Evolutionary conservation across 73 alveolate genomes (phyloP).

Genomic region (Uronychia binucleata): DNA sequence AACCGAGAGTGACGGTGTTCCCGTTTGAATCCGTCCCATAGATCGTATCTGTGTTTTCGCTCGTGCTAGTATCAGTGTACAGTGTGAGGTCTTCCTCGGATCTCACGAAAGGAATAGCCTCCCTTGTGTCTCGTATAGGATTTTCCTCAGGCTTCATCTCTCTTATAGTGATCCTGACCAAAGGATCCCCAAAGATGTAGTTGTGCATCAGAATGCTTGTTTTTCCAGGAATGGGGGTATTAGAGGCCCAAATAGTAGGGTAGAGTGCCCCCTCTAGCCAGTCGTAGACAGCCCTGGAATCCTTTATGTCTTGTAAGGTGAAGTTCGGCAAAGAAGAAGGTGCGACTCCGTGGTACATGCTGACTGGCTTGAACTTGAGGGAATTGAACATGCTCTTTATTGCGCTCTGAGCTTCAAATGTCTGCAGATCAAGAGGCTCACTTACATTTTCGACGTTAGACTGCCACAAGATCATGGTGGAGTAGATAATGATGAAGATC

Average conservation of each 20-base stretch:
- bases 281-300: background rate
- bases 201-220: constrained; percentile 1
- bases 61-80: background rate
- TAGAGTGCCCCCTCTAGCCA: constrained; percentile 8
- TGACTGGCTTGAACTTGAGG: background rate
- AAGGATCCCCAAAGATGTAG: constrained; percentile 6
- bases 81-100: background rate
- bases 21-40: background rate
- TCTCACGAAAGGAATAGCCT: background rate
- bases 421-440: too few relatives aligned
- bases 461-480: constrained; percentile 35
- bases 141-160: background rate
- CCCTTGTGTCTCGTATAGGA: background rate
- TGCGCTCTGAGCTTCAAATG: constrained; percentile 3
- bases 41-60: background rate
- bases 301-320: background rate
- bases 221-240: too few relatives aligned
- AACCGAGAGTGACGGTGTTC: background rate
- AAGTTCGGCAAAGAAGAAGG: background rate
- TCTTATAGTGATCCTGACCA: background rate
- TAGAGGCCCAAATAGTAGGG: background rate
- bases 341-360: background rate
- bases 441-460: background rate
- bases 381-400: background rate
- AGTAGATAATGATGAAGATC: constrained; percentile 33